Percentiles rank a stretch among this genome's conserved stretches.
These are phyloP conservation scores for Coemansia guatemalensis DNA, from an alignment of 192 early-diverging fungal genomes.

Conservation along the genomic window DNA sequence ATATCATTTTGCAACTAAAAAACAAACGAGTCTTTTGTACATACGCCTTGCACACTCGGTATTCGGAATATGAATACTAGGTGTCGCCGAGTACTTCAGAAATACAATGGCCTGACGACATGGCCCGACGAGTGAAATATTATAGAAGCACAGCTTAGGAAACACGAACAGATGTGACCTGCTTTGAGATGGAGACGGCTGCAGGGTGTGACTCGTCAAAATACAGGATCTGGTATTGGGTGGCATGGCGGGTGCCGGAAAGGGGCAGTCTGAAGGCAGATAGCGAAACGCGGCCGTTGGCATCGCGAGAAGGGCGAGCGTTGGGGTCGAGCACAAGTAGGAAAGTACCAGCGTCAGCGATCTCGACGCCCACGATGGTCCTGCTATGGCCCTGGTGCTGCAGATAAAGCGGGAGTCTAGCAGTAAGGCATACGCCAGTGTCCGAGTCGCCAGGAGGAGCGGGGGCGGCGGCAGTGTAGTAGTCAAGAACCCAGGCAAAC, in stretches of 20 bases:
- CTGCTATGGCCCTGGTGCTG: conserved; percentile 74
- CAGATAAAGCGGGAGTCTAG: conserved; percentile 65
- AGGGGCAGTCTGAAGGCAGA: conserved; percentile 8
- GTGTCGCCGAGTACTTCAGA: no score
- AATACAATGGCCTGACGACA: no score
- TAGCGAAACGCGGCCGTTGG: not conserved
- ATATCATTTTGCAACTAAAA: no score
- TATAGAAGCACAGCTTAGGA: no score
- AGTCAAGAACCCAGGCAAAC: conserved; percentile 58
- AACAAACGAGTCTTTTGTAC: no score
- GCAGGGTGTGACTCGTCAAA: conserved; percentile 8
- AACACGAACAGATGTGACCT: no score
- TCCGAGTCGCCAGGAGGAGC: conserved; percentile 1
- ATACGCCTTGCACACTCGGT: no score
- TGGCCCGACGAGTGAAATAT: no score
- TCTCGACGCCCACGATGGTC: conserved; percentile 64
- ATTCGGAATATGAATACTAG: no score
- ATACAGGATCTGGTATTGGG: conserved; percentile 38
- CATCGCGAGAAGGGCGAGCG: not conserved
- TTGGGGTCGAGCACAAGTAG: conserved; percentile 68
- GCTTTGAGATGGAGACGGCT: no score
- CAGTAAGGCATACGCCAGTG: conserved; percentile 37
- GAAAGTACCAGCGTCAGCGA: conserved; percentile 36
- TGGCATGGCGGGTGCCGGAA: conserved; percentile 5
- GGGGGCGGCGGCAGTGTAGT: conserved; percentile 44